Percentiles rank a stretch among this genome's conserved stretches.
Evolutionary conservation across 306 rosid genomes (phyloP).

Genomic region (Albizia julibrissin): DNA sequence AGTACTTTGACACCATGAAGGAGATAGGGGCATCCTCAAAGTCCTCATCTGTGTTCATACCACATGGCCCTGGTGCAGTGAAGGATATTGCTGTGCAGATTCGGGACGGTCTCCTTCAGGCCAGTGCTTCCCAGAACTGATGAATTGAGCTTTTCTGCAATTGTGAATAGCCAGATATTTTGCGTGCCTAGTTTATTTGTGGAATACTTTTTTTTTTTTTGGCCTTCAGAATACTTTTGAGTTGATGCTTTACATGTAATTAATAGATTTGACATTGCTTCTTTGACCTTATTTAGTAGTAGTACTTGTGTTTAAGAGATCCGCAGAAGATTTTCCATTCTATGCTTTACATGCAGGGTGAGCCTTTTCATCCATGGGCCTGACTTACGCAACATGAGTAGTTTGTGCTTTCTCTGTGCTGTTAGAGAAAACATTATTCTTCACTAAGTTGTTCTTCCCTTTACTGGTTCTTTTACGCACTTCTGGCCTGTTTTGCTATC

Average conservation of each 20-base stretch:
- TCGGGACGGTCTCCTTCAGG: slow-evolving; percentile 72
- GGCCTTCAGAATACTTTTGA: no score
- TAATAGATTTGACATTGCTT: background rate
- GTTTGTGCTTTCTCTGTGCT: background rate
- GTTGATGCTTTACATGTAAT: background rate
- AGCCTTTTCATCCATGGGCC: background rate
- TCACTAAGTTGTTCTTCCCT: background rate
- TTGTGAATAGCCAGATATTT: slow-evolving; percentile 6
- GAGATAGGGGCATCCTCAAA: slow-evolving; percentile 83
- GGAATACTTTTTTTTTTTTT: background rate
- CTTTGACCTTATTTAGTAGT: background rate
- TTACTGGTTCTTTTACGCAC: background rate
- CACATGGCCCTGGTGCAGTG: slow-evolving; percentile 85
- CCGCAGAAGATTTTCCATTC: background rate
- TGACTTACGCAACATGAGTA: background rate
- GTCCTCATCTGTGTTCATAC: slow-evolving; percentile 69
- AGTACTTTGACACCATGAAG: slow-evolving; percentile 79
- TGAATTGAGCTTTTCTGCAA: background rate
- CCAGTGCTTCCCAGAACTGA: slow-evolving; percentile 28
- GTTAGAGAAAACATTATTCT: background rate
- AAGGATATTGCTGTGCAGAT: slow-evolving; percentile 64
- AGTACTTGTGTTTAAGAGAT: background rate
- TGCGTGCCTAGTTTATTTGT: background rate
- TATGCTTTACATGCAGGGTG: no score
- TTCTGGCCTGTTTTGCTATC: background rate